Conservation (phyloP, 2,329 filamentous ascomycete genomes). For the Whalleya microplaca region DNA sequence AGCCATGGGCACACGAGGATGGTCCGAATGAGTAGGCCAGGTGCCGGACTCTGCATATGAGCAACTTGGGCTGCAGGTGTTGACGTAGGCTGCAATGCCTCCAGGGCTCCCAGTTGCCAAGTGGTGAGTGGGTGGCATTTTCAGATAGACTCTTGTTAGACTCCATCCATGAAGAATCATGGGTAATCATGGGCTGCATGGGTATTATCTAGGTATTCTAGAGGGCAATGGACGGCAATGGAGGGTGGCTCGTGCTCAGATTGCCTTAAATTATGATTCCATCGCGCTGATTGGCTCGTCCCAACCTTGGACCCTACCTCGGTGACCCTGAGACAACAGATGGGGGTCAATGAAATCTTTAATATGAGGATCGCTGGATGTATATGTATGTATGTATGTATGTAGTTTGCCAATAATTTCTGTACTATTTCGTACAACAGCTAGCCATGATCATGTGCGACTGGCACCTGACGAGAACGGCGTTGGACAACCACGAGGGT, state of each 20-base stretch:
- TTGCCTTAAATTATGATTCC: constrained; percentile 10
- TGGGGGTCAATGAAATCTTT: constrained; percentile 10
- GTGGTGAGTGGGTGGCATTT: constrained; percentile 6
- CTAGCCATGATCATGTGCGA: neutral
- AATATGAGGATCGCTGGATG: constrained; percentile 10
- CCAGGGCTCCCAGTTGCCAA: constrained; percentile 11
- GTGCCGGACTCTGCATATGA: constrained; percentile 18
- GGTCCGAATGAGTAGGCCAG: constrained; percentile 15
- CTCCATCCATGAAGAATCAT: constrained; percentile 6
- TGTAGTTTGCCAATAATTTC: neutral
- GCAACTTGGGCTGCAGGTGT: constrained; percentile 27
- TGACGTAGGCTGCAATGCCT: constrained; percentile 27
- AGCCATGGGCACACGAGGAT: constrained; percentile 14
- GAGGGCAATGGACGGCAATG: constrained; percentile 18
- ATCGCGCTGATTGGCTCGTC: constrained; percentile 17
- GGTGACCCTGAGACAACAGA: constrained; percentile 21
- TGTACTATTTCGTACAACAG: neutral
- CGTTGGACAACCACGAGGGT: neutral
- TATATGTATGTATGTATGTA: no score
- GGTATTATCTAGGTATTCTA: neutral
- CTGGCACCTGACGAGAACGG: neutral
- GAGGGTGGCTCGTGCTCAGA: constrained; percentile 19
- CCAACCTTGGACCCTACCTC: constrained; percentile 14
- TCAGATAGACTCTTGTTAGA: constrained; percentile 15
- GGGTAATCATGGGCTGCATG: neutral